Percentiles rank a stretch among this genome's conserved stretches.
These are phyloP conservation scores for Melocanna baccifera DNA, from an alignment of 176 grass and related monocot genomes.

Conservation along the genomic window DNA sequence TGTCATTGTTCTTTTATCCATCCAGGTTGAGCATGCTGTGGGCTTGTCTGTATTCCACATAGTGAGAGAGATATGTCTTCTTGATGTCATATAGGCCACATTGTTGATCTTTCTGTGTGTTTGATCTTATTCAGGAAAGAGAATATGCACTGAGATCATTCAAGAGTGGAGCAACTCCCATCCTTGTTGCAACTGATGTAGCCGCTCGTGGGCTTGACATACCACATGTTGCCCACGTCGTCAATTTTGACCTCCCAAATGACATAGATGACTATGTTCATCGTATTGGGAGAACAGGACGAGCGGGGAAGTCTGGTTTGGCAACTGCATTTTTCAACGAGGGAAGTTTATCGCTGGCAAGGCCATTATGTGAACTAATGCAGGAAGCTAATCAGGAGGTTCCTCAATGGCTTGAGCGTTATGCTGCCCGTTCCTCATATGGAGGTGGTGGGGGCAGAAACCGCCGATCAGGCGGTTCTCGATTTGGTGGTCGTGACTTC, in stretches of 20 bases:
- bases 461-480: conserved; percentile 58
- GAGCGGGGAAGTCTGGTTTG: conserved; percentile 64
- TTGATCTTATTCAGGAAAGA: conserved; percentile 60
- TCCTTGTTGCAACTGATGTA: conserved; percentile 90
- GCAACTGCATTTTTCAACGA: conserved; percentile 90
- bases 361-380: conserved; percentile 64
- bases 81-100: not conserved
- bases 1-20: not conserved
- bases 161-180: conserved; percentile 77
- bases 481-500: conserved; percentile 78
- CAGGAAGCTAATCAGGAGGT: conserved; percentile 85
- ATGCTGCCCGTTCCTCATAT: conserved; percentile 51
- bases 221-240: conserved; percentile 81
- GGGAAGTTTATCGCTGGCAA: conserved; percentile 51
- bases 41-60: not conserved
- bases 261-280: conserved; percentile 88
- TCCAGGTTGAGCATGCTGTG: not conserved
- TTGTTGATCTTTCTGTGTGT: not conserved
- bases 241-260: conserved; percentile 95
- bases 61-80: not conserved
- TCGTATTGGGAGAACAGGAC: conserved; percentile 77
- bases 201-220: conserved; percentile 93
- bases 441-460: conserved; percentile 65
- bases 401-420: conserved; percentile 61
- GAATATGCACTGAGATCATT: conserved; percentile 76